Base-by-base conservation (phyloP, 2,329 filamentous ascomycete genomes). In the Tolypocladium inflatum region DNA sequence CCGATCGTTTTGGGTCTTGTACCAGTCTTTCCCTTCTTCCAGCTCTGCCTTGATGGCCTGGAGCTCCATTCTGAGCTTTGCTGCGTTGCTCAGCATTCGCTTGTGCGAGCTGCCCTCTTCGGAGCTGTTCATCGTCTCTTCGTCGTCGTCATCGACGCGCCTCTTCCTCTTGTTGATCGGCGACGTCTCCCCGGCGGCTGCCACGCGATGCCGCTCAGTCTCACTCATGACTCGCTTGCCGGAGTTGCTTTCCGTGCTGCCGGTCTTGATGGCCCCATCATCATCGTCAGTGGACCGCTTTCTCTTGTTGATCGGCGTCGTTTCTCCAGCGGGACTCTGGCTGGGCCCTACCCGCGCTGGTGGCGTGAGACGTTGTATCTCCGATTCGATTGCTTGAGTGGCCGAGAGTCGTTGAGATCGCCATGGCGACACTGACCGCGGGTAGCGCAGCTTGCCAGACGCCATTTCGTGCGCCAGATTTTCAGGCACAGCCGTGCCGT, bases 401-500 rank as follows among this genome's bases (percentile, higher is more conserved):
- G 55, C 55, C 19, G 58, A 56, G n/a, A 57, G 23, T 17, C 58
- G 41, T 51, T 55, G 50, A 9, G n/a, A 15, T 41, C 26, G 41
- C 48, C 42, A 55, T 10, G 41, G 15, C 13, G 41, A 45, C 33
- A 53, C 58, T 6, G 55, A 55, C 30, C 55, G 48, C n/a, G 57
- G 35, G 26, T 61, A 54, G 23, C 39, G 56, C 3, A 15, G 55
- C 6, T 53, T 53, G 13, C 54, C 38, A 21, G 48, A 55, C 23
- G 48, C 21, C 59, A 79, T 74, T 33, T 80, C 75, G 41, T 74
- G 64, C 15, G 78, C 78, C 45, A 84, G 70, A 3, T 74, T 73
- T 61, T 83, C 80, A 7, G 80, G 80, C 3, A 82, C 63, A 60
- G 78, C 80, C 54, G 78, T 75, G n/a, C 80, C 76, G 60, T 83